phyloP scores from a whole-genome alignment of 108 stramenopile genomes.

The Bacterosira constricta region DNA sequence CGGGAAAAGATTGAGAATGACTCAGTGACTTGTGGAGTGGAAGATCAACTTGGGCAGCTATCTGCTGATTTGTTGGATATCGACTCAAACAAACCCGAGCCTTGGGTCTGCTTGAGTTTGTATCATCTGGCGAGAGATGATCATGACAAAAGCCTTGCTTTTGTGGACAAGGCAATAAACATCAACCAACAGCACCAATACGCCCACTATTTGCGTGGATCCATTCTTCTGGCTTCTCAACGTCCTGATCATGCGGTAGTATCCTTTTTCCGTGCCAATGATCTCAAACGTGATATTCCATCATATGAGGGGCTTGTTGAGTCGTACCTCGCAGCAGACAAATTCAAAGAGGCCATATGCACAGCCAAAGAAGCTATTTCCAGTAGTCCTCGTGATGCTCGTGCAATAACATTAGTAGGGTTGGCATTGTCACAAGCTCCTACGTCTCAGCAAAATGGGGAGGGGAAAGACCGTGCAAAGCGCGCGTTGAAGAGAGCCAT shows the following conservation, averaged over 20 bases:
- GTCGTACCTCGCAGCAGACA: slow-evolving; percentile 69
- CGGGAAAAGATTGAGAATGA: slow-evolving; percentile 26
- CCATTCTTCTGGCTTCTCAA: slow-evolving; percentile 72
- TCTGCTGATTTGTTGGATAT: slow-evolving; percentile 65
- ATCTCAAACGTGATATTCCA: slow-evolving; percentile 65
- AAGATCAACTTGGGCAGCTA: slow-evolving; percentile 64
- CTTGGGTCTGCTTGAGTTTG: slow-evolving; percentile 76
- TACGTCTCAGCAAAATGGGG: slow-evolving; percentile 33
- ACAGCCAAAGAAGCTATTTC: slow-evolving; percentile 84
- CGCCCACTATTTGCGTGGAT: slow-evolving; percentile 72
- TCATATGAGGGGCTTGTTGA: slow-evolving; percentile 85
- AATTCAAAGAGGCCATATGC: slow-evolving; percentile 82
- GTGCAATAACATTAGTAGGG: slow-evolving; percentile 81
- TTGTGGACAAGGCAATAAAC: slow-evolving; percentile 82
- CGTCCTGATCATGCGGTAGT: slow-evolving; percentile 79
- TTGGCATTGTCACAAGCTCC: slow-evolving; percentile 69
- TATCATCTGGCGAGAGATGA: slow-evolving; percentile 76
- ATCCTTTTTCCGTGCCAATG: slow-evolving; percentile 81
- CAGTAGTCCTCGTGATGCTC: slow-evolving; percentile 69
- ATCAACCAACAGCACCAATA: slow-evolving; percentile 78
- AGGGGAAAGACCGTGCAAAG: slow-evolving; percentile 77
- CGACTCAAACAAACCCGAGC: slow-evolving; percentile 80
- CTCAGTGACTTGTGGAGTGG: slow-evolving; percentile 49
- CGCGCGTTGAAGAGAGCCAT: slow-evolving; percentile 79
- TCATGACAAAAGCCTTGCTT: slow-evolving; percentile 70